phyloP scores from a whole-genome alignment of 2,329 filamentous ascomycete species.

The Fusarium sp. region DNA sequence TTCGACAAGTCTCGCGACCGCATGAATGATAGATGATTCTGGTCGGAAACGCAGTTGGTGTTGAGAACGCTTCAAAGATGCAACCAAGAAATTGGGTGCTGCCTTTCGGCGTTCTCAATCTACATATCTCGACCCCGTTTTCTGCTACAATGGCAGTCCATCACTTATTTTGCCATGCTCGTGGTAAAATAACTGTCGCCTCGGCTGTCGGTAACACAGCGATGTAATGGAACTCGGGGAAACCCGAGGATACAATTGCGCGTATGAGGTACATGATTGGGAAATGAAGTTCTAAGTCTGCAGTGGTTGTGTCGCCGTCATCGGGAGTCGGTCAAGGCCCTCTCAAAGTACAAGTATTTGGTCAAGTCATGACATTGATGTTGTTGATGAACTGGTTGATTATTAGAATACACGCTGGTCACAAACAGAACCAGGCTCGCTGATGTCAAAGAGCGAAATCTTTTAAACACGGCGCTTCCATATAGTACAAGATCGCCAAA shows the following conservation, averaged over 20 bases:
- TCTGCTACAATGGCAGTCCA: not conserved
- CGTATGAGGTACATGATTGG: not conserved
- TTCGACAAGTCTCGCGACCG: constrained; percentile 10
- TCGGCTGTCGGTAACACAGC: not conserved
- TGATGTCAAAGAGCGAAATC: not conserved
- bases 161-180: not conserved
- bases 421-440: not conserved
- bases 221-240: not conserved
- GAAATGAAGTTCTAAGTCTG: not conserved
- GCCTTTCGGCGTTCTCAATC: not conserved
- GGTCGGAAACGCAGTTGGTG: not conserved
- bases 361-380: not conserved
- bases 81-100: no score
- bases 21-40: not conserved
- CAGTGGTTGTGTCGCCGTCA: not conserved
- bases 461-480: not conserved
- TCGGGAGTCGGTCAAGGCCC: not conserved
- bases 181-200: not conserved
- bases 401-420: constrained; percentile 2
- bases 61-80: not conserved
- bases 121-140: not conserved
- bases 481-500: constrained; percentile 26
- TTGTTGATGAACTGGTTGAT: not conserved
- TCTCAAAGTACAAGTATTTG: not conserved
- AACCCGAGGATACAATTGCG: not conserved